Base-by-base conservation (phyloP, 441 rosid species). In the Gossypium schwendimanii region DNA sequence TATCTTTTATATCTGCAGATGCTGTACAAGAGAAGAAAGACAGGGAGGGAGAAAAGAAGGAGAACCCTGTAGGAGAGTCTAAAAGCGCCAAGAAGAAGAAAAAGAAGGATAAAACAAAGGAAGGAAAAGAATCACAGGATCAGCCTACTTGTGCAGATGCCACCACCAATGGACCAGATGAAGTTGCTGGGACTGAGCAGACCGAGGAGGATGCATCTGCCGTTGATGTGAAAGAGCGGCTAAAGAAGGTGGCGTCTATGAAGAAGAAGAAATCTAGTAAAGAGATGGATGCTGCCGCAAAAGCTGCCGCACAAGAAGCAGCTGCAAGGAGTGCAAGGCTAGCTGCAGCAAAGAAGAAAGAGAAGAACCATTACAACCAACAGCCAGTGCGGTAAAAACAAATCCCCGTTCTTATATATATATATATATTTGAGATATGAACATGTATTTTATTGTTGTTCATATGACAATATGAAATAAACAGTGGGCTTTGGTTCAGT, bases 311-410 rank as follows among this genome's bases (percentile, higher is more conserved):
- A 18, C 81, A 79, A 18, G 91, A 85, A 76, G 88, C 87, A 8
- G 91, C 91, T 24, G 88, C 88, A 26, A 83, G 88, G 81, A 83
- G 76, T 66, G 91, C 87, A 45, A 85, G 65, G 81, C 87, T 87
- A 4, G 88, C 91, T 1, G 88, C 88, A 6, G 86, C 88, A 18
- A 85, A 87, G 82, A 87, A 87, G 76, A 87, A 87, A 69, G 91
- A 87, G 76, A 87, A 83, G 80, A 85, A 79, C 70, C 91, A 87
- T 77, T 87, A 87, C 81, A 87, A 87, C 76, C 91, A 87, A 80
- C 91, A 85, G 74, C 91, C 91, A 10, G 81, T 79, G 61, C 79
- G 91, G 80, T 85, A 74, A 82, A 76, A 3, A 33, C 49, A 0
- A 20, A 31, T 14, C 52, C 33, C 41, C 44, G 0, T 69, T 17